phyloP scores from a whole-genome alignment of 2,329 filamentous ascomycete genomes.

The Didymosphaeria variabile region DNA sequence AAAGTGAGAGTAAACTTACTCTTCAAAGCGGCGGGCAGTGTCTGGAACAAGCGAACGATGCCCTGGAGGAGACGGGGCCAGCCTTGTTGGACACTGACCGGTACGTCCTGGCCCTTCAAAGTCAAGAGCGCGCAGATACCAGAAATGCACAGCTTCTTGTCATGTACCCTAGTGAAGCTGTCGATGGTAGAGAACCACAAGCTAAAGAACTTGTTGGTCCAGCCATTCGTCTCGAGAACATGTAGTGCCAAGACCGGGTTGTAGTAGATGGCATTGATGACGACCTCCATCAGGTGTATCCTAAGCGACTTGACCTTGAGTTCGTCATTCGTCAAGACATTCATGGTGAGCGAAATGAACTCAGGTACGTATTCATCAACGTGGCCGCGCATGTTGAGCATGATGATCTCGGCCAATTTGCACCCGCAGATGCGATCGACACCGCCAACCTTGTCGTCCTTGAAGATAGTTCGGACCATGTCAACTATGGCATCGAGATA shows the following conservation, averaged over 20 bases:
- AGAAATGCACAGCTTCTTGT: conserved; percentile 98
- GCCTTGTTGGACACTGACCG: conserved; percentile 89
- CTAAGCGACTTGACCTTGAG: conserved; percentile 91
- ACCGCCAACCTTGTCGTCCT: conserved; percentile 88
- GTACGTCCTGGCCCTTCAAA: conserved; percentile 81
- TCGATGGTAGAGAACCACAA: conserved; percentile 98
- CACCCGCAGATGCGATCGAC: conserved; percentile 97
- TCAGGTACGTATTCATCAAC: conserved; percentile 88
- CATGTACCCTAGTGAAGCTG: conserved; percentile 90
- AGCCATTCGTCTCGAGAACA: conserved; percentile 87
- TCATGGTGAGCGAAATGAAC: conserved; percentile 91
- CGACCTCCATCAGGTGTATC: conserved; percentile 97
- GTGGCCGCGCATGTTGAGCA: conserved; percentile 90
- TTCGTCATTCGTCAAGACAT: conserved; percentile 76
- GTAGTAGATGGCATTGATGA: conserved; percentile 98
- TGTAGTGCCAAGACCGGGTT: conserved; percentile 86
- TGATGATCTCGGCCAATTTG: conserved; percentile 96
- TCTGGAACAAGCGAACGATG: conserved; percentile 90
- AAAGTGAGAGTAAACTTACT: conserved; percentile 62
- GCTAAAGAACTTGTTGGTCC: conserved; percentile 99
- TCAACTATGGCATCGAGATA: conserved; percentile 89
- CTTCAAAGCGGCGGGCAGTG: conserved; percentile 85
- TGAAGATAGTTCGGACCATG: conserved; percentile 96
- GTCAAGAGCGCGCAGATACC: conserved; percentile 88
- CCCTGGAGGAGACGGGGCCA: conserved; percentile 93